These are phyloP conservation scores for Boletus huronensis DNA, from an alignment of 768 basidiomycete genomes.

Conservation along the genomic window DNA sequence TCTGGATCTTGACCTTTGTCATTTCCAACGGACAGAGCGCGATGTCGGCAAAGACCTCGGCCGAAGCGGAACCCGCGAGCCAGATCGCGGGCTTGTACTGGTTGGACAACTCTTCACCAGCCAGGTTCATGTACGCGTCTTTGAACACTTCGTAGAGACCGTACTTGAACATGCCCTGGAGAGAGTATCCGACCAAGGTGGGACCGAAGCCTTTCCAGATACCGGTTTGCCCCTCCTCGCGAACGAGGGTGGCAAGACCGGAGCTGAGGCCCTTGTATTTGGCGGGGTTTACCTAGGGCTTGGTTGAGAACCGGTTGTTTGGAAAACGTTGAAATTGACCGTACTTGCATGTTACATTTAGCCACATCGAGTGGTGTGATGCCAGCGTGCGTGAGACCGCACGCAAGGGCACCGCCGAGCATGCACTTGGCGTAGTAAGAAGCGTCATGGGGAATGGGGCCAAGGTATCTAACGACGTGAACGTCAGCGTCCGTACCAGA, in stretches of 20 bases:
- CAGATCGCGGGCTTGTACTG: constrained; percentile 90
- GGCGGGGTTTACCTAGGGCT: constrained; percentile 62
- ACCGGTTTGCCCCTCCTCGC: constrained; percentile 80
- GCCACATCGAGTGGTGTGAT: constrained; percentile 86
- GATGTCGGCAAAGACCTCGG: constrained; percentile 94
- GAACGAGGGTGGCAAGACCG: constrained; percentile 60
- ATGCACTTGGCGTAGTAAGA: constrained; percentile 82
- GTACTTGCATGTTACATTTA: constrained; percentile 89
- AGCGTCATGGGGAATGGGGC: constrained; percentile 72
- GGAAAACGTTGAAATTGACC: constrained; percentile 11
- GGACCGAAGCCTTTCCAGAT: constrained; percentile 96
- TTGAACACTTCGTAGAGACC: constrained; percentile 98
- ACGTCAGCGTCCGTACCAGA: neutral
- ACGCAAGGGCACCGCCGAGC: constrained; percentile 84
- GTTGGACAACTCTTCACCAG: constrained; percentile 74
- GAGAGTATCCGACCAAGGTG: constrained; percentile 88
- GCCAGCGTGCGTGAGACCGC: constrained; percentile 84
- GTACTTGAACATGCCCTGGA: constrained; percentile 98
- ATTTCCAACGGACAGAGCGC: constrained; percentile 95
- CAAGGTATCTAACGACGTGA: constrained; percentile 47
- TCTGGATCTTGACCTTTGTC: constrained; percentile 91
- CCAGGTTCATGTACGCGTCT: constrained; percentile 84
- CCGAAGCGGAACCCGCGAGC: constrained; percentile 91
- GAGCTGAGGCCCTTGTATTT: constrained; percentile 71
- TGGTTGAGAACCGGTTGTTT: neutral